Base-by-base conservation (phyloP, 139 green algal genomes). In the Edaphochlamys debaryana region DNA sequence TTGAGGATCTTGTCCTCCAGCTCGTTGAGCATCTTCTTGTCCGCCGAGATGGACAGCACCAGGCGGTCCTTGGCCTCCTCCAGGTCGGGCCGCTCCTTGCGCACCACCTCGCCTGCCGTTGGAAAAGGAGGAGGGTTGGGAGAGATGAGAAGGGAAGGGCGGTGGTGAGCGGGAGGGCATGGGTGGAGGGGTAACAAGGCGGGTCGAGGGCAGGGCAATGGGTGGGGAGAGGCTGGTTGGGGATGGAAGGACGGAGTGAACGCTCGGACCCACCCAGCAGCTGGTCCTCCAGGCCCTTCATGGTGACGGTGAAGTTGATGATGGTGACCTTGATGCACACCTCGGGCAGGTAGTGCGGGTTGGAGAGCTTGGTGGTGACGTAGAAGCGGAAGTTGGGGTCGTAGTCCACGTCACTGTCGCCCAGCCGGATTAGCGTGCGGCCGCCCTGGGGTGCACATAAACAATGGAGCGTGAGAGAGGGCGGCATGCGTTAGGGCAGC, bases 301-400 rank as follows among this genome's bases (percentile, higher is more conserved):
- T 85, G 3, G 90, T 93, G 62, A 93, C 86, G 1, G 93, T 96
- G 87, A 98, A 98, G 92, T 98, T 97, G 84, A 98, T 93, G 77
- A 98, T 84, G 56, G 87, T 92, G 67, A 93, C 90, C 79, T 96
- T 96, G 87, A 95, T 96, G 91, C 92, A 97, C 17, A 94, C 85
- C 85, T 97, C 94, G 3, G 94, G 94, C 69, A 96, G 89, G 90
- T 97, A 98, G 89, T 96, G 93, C 37, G 95, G 95, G 87, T 97
- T 97, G 79, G 93, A 45, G 82, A 96, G 67, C 68, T 87, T 87
- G 82, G 87, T 90, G 32, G 87, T 90, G 67, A 93, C 72, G 85
- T 96, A 98, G 45, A 98, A 86, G 74, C 77, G 82, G 90, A 98
- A 98, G 81, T 91, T 89, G 32, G 90, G 87, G 85, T 96, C 89